phyloP scores from a whole-genome alignment of 1,284 basidiomycete genomes.

The Ceratobasidium sp. region DNA sequence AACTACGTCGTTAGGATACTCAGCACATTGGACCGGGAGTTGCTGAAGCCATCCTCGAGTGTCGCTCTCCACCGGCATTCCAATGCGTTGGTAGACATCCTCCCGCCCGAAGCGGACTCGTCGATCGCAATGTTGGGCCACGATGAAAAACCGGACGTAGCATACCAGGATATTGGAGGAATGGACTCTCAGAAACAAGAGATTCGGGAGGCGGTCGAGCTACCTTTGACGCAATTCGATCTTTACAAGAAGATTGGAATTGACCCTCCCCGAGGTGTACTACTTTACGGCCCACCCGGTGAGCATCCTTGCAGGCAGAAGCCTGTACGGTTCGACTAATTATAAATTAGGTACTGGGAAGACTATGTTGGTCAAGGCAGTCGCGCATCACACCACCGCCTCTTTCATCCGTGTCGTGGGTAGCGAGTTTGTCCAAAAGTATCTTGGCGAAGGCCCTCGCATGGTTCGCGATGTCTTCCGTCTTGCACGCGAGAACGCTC shows the following conservation, averaged over 20 bases:
- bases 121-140: slow-evolving; percentile 94
- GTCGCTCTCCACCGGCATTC: slow-evolving; percentile 99
- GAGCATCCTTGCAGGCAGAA: slow-evolving; percentile 53
- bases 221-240: slow-evolving; percentile 98
- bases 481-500: slow-evolving; percentile 95
- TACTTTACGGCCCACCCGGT: slow-evolving; percentile 95
- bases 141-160: slow-evolving; percentile 94
- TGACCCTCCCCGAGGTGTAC: slow-evolving; percentile 94
- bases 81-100: slow-evolving; percentile 97
- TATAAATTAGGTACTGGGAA: slow-evolving; percentile 87
- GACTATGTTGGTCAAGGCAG: slow-evolving; percentile 99
- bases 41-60: slow-evolving; percentile 96
- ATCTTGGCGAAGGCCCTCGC: slow-evolving; percentile 98
- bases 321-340: slow-evolving; percentile 37
- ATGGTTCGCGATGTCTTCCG: slow-evolving; percentile 99
- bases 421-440: slow-evolving; percentile 99
- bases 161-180: slow-evolving; percentile 93
- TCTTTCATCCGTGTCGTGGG: slow-evolving; percentile 98
- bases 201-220: slow-evolving; percentile 97
- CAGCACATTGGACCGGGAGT: slow-evolving; percentile 96
- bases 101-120: slow-evolving; percentile 98
- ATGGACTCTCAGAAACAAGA: slow-evolving; percentile 99
- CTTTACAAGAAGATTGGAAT: slow-evolving; percentile 99
- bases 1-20: slow-evolving; percentile 99
- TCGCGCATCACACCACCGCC: slow-evolving; percentile 97